Percentiles rank a stretch among this genome's conserved stretches.
Conservation (phyloP, 805 yeast species). For the Schizosaccharomyces lindneri region DNA sequence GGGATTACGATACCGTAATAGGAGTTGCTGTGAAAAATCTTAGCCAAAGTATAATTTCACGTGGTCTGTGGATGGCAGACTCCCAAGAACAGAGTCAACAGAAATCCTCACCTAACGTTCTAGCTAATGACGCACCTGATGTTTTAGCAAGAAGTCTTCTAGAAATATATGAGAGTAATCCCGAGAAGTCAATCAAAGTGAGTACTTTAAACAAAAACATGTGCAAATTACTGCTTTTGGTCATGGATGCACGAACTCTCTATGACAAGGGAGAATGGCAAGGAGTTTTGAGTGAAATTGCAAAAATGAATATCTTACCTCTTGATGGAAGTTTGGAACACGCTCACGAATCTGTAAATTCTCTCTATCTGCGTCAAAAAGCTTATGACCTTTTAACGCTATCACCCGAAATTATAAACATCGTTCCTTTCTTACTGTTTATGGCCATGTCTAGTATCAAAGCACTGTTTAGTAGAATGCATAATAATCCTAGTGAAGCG, state of each 20-base stretch:
- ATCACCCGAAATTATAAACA: not conserved
- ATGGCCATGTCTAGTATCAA: not conserved
- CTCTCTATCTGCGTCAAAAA: not conserved
- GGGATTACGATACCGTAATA: conserved; percentile 57
- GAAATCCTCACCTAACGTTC: not conserved
- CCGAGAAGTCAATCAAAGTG: not conserved
- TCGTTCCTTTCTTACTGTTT: not conserved
- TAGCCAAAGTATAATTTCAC: not conserved
- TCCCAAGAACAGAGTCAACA: not conserved
- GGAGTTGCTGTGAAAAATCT: not conserved
- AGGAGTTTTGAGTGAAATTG: not conserved
- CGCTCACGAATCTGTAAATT: not conserved
- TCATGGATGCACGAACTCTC: not conserved
- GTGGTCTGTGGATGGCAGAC: not conserved
- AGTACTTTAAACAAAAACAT: not conserved
- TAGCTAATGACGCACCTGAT: not conserved
- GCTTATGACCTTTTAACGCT: not conserved
- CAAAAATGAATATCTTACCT: not conserved
- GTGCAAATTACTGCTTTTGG: not conserved
- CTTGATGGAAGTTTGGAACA: not conserved
- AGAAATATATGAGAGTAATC: not conserved
- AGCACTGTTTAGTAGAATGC: not conserved
- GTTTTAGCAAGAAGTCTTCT: not conserved
- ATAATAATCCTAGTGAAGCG: not conserved
- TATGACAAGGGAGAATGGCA: not conserved